Percentiles rank a stretch among this genome's conserved stretches.
Conservation (phyloP, 2,329 filamentous ascomycete species). For the Verticillium nonalfalfae region DNA sequence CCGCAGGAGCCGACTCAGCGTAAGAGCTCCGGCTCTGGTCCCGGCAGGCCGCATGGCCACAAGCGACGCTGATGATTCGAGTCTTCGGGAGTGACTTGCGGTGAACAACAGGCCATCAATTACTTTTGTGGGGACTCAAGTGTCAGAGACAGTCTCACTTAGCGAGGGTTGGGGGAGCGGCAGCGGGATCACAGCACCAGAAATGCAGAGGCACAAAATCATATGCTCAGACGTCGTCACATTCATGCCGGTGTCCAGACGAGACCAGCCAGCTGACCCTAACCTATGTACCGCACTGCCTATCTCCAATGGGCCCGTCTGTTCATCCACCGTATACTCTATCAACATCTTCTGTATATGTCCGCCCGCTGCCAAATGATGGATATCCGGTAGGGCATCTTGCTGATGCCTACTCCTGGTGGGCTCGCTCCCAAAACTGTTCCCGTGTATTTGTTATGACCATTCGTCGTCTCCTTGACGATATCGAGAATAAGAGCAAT, state of each 20-base stretch:
- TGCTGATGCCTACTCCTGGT: not conserved
- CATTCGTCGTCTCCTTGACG: not conserved
- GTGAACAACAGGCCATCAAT: not conserved
- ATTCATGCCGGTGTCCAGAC: conserved; percentile 4
- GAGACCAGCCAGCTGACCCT: conserved; percentile 13
- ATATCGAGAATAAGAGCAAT: not conserved
- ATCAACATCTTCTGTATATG: conserved; percentile 3
- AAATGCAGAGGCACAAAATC: not conserved
- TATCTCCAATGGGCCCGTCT: not conserved
- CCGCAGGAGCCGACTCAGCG: conserved; percentile 8
- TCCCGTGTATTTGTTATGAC: not conserved
- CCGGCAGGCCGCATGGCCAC: not conserved
- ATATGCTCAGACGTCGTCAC: not conserved
- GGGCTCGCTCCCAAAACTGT: not conserved
- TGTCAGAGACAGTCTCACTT: not conserved
- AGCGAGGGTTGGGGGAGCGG: not conserved
- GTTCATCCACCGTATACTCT: not conserved
- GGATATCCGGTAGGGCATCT: not conserved
- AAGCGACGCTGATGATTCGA: not conserved
- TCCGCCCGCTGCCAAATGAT: conserved; percentile 5
- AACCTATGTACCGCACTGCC: not conserved
- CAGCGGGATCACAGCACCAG: not conserved
- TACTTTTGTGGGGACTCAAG: not conserved
- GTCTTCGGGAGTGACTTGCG: not conserved
- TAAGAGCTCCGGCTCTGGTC: conserved; percentile 4